Base-by-base conservation (phyloP, 371 early-diverging fungal species). In the Mucor racemosus region DNA sequence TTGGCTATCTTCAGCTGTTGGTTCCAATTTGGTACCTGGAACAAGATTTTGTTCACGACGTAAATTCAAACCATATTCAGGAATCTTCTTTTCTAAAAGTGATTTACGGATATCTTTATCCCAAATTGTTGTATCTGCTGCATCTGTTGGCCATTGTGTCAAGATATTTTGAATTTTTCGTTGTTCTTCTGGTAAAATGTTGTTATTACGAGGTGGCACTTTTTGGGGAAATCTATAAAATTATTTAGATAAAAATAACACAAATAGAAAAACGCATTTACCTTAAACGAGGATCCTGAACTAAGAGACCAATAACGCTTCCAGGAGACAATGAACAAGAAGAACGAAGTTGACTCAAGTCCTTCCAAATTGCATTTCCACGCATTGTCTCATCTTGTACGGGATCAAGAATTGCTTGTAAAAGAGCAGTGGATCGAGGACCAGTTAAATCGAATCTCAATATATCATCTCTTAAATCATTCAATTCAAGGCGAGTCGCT, bases 401-500 rank as follows among this genome's bases (percentile, higher is more conserved):
- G 14, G 80, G 76, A 19, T 83, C 74, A 15, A 92, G 62, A 33
- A 86, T 77, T 3, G 89, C 80, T 44, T 85, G 84, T 54, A 94
- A 72, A 6, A 92, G 69, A 15, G 93, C 90, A 7, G 90, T 89
- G 8, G 91, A 80, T 9, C 92, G 80, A 14, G 94, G 93, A n/a
- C 95, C 95, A 1, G 89, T 87, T 39, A 94, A 78, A 58, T 93
- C 91, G 74, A 93, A 93, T 56, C 86, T 78, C 7, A 86, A 67
- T 7, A 90, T 46, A 1, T 84, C 75, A 17, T 80, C 71, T 40
- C 84, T 75, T n/a, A 67, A 46, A 33, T 74, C 74, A 9, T 61
- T 73, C 40, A 80, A 36, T 11, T 65, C 46, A 4, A 82, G 59
- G 19, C 65, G 41, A 21, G 38, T 44, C 6, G 59, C 21, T 26